Base-by-base conservation (phyloP, 2,329 filamentous ascomycete genomes). In the Cladosporium cucumerinum region DNA sequence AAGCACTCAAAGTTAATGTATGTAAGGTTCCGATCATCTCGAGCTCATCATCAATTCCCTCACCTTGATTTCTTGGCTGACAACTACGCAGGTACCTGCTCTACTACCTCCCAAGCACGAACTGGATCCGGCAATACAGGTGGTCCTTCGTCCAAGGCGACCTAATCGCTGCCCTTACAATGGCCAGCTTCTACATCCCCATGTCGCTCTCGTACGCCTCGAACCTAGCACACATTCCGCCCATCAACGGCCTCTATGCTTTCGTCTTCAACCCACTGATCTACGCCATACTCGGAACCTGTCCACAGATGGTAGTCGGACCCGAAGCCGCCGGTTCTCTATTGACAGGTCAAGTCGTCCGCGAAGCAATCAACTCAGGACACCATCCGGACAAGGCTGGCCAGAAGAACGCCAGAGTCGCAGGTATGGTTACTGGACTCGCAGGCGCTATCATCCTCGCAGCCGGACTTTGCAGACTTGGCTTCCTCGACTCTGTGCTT, bases 131-230 rank as follows among this genome's bases (percentile, higher is more conserved):
- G 61, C 92, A 97, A 78, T 99, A 99, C 78, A 87, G 86, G 71
- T 88, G 87, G 84, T 85, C 87, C 3, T 97, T 91, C 78, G 78
- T 98, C 57, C 87, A 89, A 71, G 95, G 95, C 57, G 95, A 99
- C 77, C 80, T 98, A 21, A 82, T 96, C 16, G 90, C 94, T 10
- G 93, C 94, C 57, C 77, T 98, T 68, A 98, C 95, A n/a, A 89
- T 99, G 81, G 92, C 94, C n/a, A 97, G 93, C 28, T 95, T 99
- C 80, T 99, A 99, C 77, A 90, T 99, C 43, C 95, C 95, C 60
- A 97, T 99, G 93, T 90, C 93, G 0, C 85, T 99, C 16, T 98
- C 95, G 0, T 89, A 96, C 69, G 93, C 95, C 63, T 88, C 92
- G 48, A 98, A 98, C 74, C 87, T 99, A 49, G 93, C 90, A 6